A percentile compares a stretch with the other conserved stretches of the same genome.
These are phyloP conservation scores for Boletellus emodensis DNA, from an alignment of 768 basidiomycete genomes.

Conservation along the genomic window DNA sequence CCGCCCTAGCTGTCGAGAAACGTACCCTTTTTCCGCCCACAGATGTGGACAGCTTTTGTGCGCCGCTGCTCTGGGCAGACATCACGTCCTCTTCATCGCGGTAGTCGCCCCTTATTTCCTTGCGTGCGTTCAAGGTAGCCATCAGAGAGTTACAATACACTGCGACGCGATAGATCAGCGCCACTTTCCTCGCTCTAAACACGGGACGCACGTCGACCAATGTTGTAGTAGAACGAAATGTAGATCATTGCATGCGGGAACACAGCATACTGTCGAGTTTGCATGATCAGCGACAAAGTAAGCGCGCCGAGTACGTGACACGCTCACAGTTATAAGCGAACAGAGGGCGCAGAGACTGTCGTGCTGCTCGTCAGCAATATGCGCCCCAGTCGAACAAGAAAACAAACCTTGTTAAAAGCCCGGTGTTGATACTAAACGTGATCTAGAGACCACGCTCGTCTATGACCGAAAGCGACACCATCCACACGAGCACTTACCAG, in stretches of 20 bases:
- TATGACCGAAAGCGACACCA: neutral
- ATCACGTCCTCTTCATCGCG: constrained; percentile 11
- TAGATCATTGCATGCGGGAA: constrained; percentile 51
- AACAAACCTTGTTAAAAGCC: constrained; percentile 31
- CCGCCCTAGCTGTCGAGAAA: neutral
- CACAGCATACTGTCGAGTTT: constrained; percentile 38
- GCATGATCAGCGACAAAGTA: neutral
- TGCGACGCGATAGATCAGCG: constrained; percentile 14
- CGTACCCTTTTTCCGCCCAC: constrained; percentile 3
- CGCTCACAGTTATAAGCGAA: constrained; percentile 47
- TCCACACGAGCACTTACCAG: constrained; percentile 22
- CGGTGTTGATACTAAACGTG: constrained; percentile 48
- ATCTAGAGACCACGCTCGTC: constrained; percentile 32
- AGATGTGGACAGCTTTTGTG: constrained; percentile 3
- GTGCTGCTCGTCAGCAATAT: constrained; percentile 3
- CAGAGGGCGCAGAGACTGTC: constrained; percentile 47
- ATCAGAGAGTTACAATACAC: constrained; percentile 62
- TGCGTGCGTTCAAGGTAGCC: constrained; percentile 54
- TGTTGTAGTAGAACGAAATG: constrained; percentile 56
- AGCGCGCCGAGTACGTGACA: neutral
- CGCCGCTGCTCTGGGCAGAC: constrained; percentile 8
- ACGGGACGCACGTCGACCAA: constrained; percentile 48
- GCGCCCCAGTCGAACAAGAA: neutral
- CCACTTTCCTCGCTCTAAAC: too few relatives aligned
- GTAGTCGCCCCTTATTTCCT: constrained; percentile 35